Percentiles rank a stretch among this genome's conserved stretches.
Conservation (phyloP, 2,329 filamentous ascomycete genomes). For the Cytospora mali region DNA sequence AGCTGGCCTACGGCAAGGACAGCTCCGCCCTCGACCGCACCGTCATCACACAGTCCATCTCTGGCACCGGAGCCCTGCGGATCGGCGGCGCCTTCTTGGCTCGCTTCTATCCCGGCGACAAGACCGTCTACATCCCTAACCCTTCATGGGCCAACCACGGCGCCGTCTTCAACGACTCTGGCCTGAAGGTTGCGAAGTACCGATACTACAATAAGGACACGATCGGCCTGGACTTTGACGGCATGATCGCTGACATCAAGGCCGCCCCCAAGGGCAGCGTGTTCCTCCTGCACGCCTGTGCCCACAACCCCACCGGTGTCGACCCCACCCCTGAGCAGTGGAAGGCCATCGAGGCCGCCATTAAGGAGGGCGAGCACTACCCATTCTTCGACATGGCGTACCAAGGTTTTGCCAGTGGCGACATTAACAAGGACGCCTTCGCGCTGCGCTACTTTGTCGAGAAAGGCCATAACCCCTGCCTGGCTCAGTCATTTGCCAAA, state of each 20-base stretch:
- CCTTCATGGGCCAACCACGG: slow-evolving; percentile 99
- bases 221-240: slow-evolving; percentile 96
- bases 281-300: slow-evolving; percentile 94
- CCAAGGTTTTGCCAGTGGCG: slow-evolving; percentile 93
- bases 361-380: slow-evolving; percentile 86
- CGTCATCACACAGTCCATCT: slow-evolving; percentile 96
- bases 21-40: slow-evolving; percentile 77
- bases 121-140: slow-evolving; percentile 95
- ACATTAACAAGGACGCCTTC: slow-evolving; percentile 91
- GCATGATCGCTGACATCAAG: slow-evolving; percentile 89
- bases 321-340: slow-evolving; percentile 92
- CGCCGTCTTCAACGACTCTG: slow-evolving; percentile 92
- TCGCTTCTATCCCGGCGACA: slow-evolving; percentile 48
- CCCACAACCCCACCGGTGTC: slow-evolving; percentile 96
- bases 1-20: slow-evolving; percentile 85
- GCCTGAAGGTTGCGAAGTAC: slow-evolving; percentile 91
- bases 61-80: slow-evolving; percentile 91
- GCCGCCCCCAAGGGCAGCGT: slow-evolving; percentile 82
- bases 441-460: slow-evolving; percentile 91
- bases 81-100: slow-evolving; percentile 71
- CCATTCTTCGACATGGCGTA: slow-evolving; percentile 99
- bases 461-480: slow-evolving; percentile 84
- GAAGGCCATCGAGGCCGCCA: slow-evolving; percentile 82
- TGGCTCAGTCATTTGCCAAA: slow-evolving; percentile 96
- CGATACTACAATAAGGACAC: slow-evolving; percentile 99